phyloP scores from a whole-genome alignment of 1,284 basidiomycete species.

The Trichosporon inkin region DNA sequence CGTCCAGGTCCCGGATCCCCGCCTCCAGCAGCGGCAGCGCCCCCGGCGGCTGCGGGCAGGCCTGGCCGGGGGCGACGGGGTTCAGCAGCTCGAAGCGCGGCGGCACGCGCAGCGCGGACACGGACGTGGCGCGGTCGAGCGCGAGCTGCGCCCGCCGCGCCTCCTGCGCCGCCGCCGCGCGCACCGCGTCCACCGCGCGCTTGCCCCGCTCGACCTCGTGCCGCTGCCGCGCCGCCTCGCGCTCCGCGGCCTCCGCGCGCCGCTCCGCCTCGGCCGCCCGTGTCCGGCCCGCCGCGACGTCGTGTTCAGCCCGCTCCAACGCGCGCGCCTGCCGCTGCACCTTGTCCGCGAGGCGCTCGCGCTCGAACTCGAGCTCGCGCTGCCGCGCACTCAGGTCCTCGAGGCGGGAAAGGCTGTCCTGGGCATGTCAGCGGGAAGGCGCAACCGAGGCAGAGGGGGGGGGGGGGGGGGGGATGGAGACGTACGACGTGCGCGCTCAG shows the following conservation, averaged over 20 bases:
- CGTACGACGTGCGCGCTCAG: conserved; percentile 72
- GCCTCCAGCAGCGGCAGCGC: conserved; percentile 61
- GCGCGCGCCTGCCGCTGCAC: conserved; percentile 27
- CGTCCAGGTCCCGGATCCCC: conserved; percentile 69
- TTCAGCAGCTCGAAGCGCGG: conserved; percentile 44
- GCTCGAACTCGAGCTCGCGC: conserved; percentile 73
- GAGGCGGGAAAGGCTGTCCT: conserved; percentile 73
- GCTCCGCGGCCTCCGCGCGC: conserved; percentile 55
- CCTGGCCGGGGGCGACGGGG: conserved; percentile 35
- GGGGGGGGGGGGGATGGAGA: conserved; percentile 23
- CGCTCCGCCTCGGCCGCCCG: conserved; percentile 56
- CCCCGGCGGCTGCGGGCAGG: conserved; percentile 29
- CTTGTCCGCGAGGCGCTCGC: conserved; percentile 68
- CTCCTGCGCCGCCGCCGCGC: conserved; percentile 56
- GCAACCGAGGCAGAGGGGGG: background rate
- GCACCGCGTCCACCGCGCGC: conserved; percentile 45
- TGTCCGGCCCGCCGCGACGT: conserved; percentile 60
- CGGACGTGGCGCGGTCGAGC: conserved; percentile 67
- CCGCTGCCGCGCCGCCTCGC: conserved; percentile 57
- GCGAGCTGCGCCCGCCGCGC: conserved; percentile 72
- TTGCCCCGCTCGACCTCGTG: conserved; percentile 39
- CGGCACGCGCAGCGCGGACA: conserved; percentile 63
- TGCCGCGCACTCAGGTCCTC: conserved; percentile 71
- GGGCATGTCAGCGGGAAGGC: conserved; percentile 7
- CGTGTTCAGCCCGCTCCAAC: conserved; percentile 52